Conservation (phyloP, 805 yeast genomes). For the Maudiozyma bulderi region DNA sequence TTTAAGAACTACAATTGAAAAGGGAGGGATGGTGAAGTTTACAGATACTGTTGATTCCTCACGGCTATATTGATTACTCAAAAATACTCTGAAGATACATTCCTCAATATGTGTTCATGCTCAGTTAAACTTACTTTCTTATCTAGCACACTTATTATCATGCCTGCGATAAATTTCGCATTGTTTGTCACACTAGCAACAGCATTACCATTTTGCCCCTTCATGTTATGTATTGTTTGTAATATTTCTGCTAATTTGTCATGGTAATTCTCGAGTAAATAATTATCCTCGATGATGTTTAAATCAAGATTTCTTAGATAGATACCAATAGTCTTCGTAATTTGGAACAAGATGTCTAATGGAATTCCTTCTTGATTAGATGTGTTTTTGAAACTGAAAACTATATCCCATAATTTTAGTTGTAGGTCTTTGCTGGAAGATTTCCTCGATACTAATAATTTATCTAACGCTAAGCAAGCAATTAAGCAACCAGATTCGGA, state of each 20-base stretch:
- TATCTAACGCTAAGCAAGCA: conserved; percentile 22
- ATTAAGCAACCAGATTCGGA: conserved; percentile 16
- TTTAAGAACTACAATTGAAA: too few relatives aligned
- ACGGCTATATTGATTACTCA: too few relatives aligned
- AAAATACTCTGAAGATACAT: too few relatives aligned
- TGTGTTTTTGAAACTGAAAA: conserved; percentile 15
- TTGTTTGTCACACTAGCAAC: conserved; percentile 23
- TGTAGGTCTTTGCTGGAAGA: conserved; percentile 2
- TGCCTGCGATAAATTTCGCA: conserved; percentile 25
- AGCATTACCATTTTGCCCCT: conserved; percentile 14
- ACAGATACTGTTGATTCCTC: too few relatives aligned
- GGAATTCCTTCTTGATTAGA: conserved; percentile 8
- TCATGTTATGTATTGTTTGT: conserved; percentile 10
- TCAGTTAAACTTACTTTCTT: conserved; percentile 5
- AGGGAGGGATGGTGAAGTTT: too few relatives aligned
- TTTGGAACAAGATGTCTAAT: conserved; percentile 18
- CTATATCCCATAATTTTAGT: conserved; percentile 15
- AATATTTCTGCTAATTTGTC: conserved; percentile 10
- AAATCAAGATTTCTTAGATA: conserved; percentile 13
- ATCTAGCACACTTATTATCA: conserved; percentile 11
- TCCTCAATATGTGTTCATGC: conserved; percentile 8
- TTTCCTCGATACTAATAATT: conserved; percentile 14
- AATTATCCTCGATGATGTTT: neutral
- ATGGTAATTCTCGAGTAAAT: conserved; percentile 8
- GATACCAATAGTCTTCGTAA: conserved; percentile 26